Evolutionary conservation across 1,284 basidiomycete species (phyloP).

Genomic region (Irpex lacteus): DNA sequence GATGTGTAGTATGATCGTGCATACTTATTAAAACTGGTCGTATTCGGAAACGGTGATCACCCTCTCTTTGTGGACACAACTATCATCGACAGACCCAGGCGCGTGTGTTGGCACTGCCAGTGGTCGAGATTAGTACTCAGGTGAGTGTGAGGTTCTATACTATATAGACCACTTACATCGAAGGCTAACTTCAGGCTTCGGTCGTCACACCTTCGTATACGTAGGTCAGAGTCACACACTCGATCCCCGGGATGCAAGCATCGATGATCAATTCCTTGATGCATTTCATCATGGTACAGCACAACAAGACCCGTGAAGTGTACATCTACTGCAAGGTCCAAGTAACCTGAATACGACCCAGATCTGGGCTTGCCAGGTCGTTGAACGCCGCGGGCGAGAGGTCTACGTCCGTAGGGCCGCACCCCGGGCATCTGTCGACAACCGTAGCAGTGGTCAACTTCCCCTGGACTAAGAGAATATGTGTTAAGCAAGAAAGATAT

Average conservation of each 20-base stretch:
- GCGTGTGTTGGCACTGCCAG: too few species aligned
- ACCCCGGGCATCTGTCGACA: slow-evolving; percentile 41
- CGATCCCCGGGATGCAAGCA: background rate
- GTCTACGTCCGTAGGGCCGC: slow-evolving; percentile 37
- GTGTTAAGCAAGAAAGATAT: background rate
- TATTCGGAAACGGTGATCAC: too few species aligned
- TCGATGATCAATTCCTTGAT: background rate
- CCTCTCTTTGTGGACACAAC: too few species aligned
- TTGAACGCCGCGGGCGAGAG: slow-evolving; percentile 39
- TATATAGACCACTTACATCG: too few species aligned
- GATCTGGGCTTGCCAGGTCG: slow-evolving; percentile 30
- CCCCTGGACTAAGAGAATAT: slow-evolving; percentile 14
- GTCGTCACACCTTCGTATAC: too few species aligned
- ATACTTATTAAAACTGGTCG: too few species aligned
- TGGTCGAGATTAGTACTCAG: too few species aligned
- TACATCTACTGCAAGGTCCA: slow-evolving; percentile 15
- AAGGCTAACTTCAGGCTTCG: too few species aligned
- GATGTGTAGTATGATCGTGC: too few species aligned
- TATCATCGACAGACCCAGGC: too few species aligned
- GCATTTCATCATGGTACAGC: background rate
- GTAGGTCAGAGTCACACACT: too few species aligned
- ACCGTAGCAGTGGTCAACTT: slow-evolving; percentile 36
- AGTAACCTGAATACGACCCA: slow-evolving; percentile 20
- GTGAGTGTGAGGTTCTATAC: too few species aligned
- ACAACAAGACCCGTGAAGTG: background rate